These are phyloP conservation scores for Corinectria fuckeliana DNA, from an alignment of 2,329 filamentous ascomycete genomes.

Conservation along the genomic window DNA sequence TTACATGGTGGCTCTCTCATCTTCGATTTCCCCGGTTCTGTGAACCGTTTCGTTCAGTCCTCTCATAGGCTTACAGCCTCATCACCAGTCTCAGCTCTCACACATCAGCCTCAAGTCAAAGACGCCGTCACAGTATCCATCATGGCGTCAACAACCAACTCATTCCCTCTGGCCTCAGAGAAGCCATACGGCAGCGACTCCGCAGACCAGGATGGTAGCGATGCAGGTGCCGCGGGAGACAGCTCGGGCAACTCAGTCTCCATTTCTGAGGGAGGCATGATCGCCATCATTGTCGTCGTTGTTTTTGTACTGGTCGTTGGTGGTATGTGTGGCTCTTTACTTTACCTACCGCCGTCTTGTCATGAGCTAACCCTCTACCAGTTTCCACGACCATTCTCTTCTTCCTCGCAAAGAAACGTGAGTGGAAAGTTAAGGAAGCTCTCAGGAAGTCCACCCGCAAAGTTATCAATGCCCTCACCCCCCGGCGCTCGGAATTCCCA, in stretches of 20 bases:
- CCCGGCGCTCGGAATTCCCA: conserved; percentile 66
- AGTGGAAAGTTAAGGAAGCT: conserved; percentile 79
- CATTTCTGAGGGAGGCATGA: conserved; percentile 71
- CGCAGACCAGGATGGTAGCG: conserved; percentile 51
- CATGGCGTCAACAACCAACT: conserved; percentile 50
- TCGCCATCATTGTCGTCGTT: conserved; percentile 78
- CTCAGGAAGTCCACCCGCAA: conserved; percentile 71
- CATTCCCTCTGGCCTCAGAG: conserved; percentile 54
- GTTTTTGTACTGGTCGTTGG: conserved; percentile 71
- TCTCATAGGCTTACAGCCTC: conserved; percentile 2
- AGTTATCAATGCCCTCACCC: conserved; percentile 68
- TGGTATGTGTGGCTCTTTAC: conserved; percentile 56
- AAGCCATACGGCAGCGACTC: conserved; percentile 44
- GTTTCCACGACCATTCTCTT: conserved; percentile 73
- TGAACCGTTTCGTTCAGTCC: conserved; percentile 20
- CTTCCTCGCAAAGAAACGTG: conserved; percentile 82
- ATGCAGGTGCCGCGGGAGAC: conserved; percentile 70
- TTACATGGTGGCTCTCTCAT: conserved; percentile 9
- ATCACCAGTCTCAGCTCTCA: not conserved
- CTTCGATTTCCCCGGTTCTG: conserved; percentile 27
- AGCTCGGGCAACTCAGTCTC: conserved; percentile 62
- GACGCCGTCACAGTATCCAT: conserved; percentile 9
- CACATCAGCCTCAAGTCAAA: not conserved
- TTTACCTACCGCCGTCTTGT: not conserved
- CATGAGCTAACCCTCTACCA: conserved; percentile 41